Base-by-base conservation (phyloP, 805 yeast species). In the Kodamaea lidongshanica region DNA sequence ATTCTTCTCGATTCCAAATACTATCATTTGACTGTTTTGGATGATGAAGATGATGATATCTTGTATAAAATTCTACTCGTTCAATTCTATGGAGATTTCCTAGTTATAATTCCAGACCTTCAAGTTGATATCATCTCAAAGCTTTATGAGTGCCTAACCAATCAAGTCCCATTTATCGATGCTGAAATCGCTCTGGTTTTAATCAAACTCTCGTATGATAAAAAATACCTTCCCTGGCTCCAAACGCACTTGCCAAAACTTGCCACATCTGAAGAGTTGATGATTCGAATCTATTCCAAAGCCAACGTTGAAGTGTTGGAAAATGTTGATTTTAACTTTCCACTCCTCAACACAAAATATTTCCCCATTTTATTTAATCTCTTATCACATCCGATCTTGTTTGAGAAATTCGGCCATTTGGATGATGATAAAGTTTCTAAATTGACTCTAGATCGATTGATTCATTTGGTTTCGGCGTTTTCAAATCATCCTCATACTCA, bases 281-380 rank as follows among this genome's bases (percentile, higher is more conserved):
- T 11, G 4, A 16, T 25, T 14, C 34, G 38, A 26, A 39, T 57
- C 4, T 25, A 57, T 14, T 33, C 40, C 7, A 35, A 34, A 7
- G 27, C 45, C 18, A 44, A 48, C 32, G 50, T 54, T 5, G 25
- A 32, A 11, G 16, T 37, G 7, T 11, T 39, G 28, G 32, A 18
- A 3, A 43, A 39, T 20, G 32, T 44, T 7, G 12, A 46, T 10
- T 27, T 32, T 7, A 35, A 42, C 16, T 13, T 38, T 5, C 31
- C 50, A 7, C 21, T 47, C 5, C 37, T 41, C 9, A 43, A 42
- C 24, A 23, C 42, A 11, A 44, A 36, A 28, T 55, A 50, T 35
- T 54, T 55, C 20, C 33, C 48, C 1, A 46, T 58, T 5, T 35
- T 56, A 6, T 34, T 54, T 20, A 59, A 57, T 30, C 20, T 52